Evolutionary conservation across 2,329 filamentous ascomycete species (phyloP), one percentile per base, ranked within the genome.

Genomic region (Stachybotrys chlorohalonatus): DNA sequence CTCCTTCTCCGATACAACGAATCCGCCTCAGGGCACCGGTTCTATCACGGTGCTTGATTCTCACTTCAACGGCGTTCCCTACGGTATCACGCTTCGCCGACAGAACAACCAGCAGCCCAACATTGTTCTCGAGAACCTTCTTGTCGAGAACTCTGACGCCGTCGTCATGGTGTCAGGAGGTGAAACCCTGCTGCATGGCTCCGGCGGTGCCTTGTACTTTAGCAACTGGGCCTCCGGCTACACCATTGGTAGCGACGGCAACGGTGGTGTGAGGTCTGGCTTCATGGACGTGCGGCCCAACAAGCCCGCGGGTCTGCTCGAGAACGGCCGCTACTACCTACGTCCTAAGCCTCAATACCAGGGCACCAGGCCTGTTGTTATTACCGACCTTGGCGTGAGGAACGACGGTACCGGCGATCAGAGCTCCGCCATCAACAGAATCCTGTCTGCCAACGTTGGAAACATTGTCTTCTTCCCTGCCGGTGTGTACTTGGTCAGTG

Each of bases 1-100:
- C 52, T 82, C 73, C 59, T 74, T 82, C 54, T 77, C 80, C 52
- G 5, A 15, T 8, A 47, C 46, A 47, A 39, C 7, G 36, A 15
- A 8, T 9, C 11, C 7, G 3, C 13, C 73, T 83, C 63, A 81
- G 78, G 55, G 55, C 31, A 86, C 90, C 24, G 87, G 87, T 49
- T 91, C 87, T 0, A 80, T 90, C 31, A 74, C 88, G 47, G 70
- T 93, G 47, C 73, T 90, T 46, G 89, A 93, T 73, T 68, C 75
- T 30, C 70, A 70, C 53, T 61, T 70, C 32, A 57, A 63, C 7
- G 50, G 53, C 47, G 58, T 58, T 30, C 57, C 56, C 15, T 56
- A 58, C 24, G 55, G 53, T 30, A 58, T 61, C 50, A 54, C 57
- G 7, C 32, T 57, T 15, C n/a, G 42, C 5, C 31, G 32, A 11